Evolutionary conservation across 371 early-diverging fungal genomes (phyloP).

Genomic region (Lichtheimia corymbifera): DNA sequence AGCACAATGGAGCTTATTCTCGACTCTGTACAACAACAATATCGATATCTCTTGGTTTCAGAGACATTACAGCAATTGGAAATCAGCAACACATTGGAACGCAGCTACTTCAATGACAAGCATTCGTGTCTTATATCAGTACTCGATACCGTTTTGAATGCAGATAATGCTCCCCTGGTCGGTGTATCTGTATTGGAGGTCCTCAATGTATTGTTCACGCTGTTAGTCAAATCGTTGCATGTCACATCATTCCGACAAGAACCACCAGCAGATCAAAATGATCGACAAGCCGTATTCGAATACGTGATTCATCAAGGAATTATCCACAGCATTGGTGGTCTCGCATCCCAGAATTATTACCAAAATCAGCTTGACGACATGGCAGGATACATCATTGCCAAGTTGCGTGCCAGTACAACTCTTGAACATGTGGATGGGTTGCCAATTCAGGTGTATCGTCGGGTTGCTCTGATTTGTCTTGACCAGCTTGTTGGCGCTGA

Average conservation of each 20-base stretch:
- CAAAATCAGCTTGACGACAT: conserved; percentile 84
- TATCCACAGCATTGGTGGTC: conserved; percentile 62
- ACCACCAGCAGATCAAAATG: conserved; percentile 7
- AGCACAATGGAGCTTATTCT: conserved; percentile 36
- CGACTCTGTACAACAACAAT: conserved; percentile 59
- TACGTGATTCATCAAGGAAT: conserved; percentile 54
- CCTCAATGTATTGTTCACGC: conserved; percentile 68
- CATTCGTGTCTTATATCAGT: conserved; percentile 60
- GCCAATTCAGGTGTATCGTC: conserved; percentile 45
- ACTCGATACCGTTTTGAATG: conserved; percentile 57
- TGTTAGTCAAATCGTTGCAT: conserved; percentile 52
- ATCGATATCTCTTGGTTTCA: conserved; percentile 67
- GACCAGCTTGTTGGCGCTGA: conserved; percentile 34
- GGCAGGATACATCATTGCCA: conserved; percentile 69
- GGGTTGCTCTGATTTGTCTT: conserved; percentile 45
- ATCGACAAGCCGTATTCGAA: conserved; percentile 26
- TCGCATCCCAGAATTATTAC: conserved; percentile 83
- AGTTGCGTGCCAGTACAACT: conserved; percentile 47
- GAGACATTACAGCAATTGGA: conserved; percentile 65
- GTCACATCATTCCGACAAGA: conserved; percentile 4
- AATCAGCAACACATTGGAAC: conserved; percentile 21
- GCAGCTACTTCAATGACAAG: conserved; percentile 36
- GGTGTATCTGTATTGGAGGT: conserved; percentile 87
- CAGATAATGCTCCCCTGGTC: conserved; percentile 53
- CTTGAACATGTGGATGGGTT: conserved; percentile 45